Percentiles rank a stretch among this genome's conserved stretches.
Evolutionary conservation across 208 protist species (phyloP).

Genomic region (Leishmania turanica): DNA sequence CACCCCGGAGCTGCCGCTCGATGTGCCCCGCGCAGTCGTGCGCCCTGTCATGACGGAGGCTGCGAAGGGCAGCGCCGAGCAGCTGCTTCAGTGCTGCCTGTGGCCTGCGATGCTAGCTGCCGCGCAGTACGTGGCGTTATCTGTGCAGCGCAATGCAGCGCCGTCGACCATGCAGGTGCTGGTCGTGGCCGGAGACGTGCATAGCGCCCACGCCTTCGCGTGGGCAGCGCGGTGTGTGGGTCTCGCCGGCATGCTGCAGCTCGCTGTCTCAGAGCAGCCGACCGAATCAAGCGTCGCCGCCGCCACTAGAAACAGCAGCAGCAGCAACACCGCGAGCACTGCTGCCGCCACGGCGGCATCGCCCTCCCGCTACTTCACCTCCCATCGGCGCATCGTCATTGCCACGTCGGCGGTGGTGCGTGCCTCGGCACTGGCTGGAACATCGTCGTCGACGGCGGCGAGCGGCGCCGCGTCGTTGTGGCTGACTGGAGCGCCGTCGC

Average conservation of each 20-base stretch:
- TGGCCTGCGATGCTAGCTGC: slow-evolving; percentile 65
- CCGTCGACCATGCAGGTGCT: slow-evolving; percentile 39
- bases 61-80: not conserved
- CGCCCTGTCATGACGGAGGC: slow-evolving; percentile 21
- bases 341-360: not conserved
- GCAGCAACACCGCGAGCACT: not conserved
- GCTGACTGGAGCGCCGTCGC: slow-evolving; percentile 25
- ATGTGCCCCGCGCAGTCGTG: slow-evolving; percentile 47
- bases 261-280: slow-evolving; percentile 31
- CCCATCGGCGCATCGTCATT: slow-evolving; percentile 49
- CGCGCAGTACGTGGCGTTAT: slow-evolving; percentile 45
- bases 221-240: slow-evolving; percentile 75
- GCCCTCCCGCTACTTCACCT: slow-evolving; percentile 41
- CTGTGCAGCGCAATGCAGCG: slow-evolving; percentile 16
- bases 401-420: slow-evolving; percentile 56
- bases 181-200: slow-evolving; percentile 52
- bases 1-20: slow-evolving; percentile 34
- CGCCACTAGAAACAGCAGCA: not conserved
- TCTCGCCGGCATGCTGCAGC: slow-evolving; percentile 41
- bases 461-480: slow-evolving; percentile 46
- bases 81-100: slow-evolving; percentile 26
- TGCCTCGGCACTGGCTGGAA: slow-evolving; percentile 2
- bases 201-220: slow-evolving; percentile 77
- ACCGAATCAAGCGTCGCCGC: not conserved
- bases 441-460: slow-evolving; percentile 5